Conservation (phyloP, 1,284 basidiomycete species). For the Pterulicium gracile region DNA sequence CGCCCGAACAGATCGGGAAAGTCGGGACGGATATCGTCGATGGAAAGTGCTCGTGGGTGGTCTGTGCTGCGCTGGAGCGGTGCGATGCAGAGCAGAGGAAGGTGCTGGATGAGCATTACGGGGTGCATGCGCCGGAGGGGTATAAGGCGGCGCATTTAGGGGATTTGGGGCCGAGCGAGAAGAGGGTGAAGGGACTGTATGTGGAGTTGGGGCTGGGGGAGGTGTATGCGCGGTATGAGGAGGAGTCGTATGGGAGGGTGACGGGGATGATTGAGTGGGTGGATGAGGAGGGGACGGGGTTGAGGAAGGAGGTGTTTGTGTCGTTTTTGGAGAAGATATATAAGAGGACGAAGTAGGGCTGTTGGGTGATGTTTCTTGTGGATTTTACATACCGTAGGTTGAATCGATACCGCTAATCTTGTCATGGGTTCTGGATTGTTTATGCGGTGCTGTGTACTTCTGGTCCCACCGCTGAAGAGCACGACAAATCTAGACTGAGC, state of each 20-base stretch:
- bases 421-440: too few relatives aligned
- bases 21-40: conserved; percentile 97
- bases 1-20: conserved; percentile 91
- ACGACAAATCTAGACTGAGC: too few relatives aligned
- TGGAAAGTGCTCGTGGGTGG: conserved; percentile 98
- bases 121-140: conserved; percentile 29
- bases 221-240: conserved; percentile 60
- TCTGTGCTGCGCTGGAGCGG: conserved; percentile 78
- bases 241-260: conserved; percentile 59
- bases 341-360: conserved; percentile 62
- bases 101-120: conserved; percentile 76
- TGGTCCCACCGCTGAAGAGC: too few relatives aligned
- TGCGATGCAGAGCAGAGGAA: conserved; percentile 45
- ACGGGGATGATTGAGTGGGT: conserved; percentile 54
- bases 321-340: conserved; percentile 72
- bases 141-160: conserved; percentile 12
- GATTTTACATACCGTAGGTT: too few relatives aligned
- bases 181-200: conserved; percentile 56
- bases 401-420: too few relatives aligned
- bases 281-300: conserved; percentile 35
- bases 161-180: conserved; percentile 25
- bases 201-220: conserved; percentile 47
- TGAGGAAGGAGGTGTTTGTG: conserved; percentile 60
- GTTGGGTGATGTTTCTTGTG: too few relatives aligned
- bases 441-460: too few relatives aligned